Evolutionary conservation across 768 basidiomycete species (phyloP), one percentile per base, ranked within the genome.

Genomic region (Trametes villosa): DNA sequence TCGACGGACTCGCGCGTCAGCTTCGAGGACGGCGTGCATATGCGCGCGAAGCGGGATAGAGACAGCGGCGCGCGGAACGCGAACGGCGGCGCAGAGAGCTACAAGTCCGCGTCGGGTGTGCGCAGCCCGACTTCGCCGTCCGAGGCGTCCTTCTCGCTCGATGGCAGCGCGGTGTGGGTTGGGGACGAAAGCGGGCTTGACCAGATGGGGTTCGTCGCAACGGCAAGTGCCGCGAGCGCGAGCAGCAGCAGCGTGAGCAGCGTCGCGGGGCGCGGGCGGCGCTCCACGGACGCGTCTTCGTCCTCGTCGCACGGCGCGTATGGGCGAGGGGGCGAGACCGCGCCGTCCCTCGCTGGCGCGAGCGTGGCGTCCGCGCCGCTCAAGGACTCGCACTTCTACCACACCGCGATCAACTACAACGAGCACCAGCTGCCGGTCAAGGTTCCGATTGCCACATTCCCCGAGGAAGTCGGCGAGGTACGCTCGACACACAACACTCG

Each of bases 391-490:
- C 96, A 98, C 71, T 96, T 92, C 71, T 98, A 86, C 75, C 88
- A 95, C 69, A 92, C 96, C 1, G 81, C 83, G 12, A 90, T 96
- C 56, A 84, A 80, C 15, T 96, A 95, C 75, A 89, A 88, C 72
- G 88, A 88, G 56, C 87, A 94, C 63, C 84, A 85, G 29, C 74
- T 98, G 30, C 96, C 95, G 15, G 94, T 98, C 70, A 89, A 93
- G 68, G 85, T 98, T 73, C 97, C 97, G 0, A 76, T 97, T 46
- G 85, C 86, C 20, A 91, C 89, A 1, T 98, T 97, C 71, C 83
- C 92, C 0, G 93, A 96, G 73, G 97, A 99, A 79, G 93, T 99
- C 57, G 96, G 97, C 45, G 96, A 98, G 74, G 96, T 98, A 71
- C 9, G 53, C 20, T 13, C 71, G 86, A 74, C 4, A 17, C 13